A percentile compares a stretch with the other conserved stretches of the same genome.
Conservation (phyloP, 2,329 filamentous ascomycete species). For the Thermochaetoides dissita region DNA sequence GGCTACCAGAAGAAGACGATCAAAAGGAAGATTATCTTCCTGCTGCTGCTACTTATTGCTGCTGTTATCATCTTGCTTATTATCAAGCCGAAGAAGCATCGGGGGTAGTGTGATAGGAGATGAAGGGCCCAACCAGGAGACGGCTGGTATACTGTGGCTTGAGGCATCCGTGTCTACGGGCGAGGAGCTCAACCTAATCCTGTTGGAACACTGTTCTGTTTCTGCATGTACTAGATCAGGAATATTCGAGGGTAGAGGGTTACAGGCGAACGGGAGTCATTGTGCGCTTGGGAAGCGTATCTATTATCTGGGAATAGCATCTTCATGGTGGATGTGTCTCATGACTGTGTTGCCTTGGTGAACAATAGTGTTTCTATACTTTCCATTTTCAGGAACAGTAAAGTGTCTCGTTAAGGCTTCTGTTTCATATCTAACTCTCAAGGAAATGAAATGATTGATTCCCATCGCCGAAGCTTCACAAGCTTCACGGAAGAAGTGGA, state of each 20-base stretch:
- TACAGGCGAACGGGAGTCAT: neutral
- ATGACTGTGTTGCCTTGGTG: neutral
- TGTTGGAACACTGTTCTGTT: too few species aligned
- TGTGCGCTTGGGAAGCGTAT: neutral
- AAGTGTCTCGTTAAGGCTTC: neutral
- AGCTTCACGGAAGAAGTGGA: too few species aligned
- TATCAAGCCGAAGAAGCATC: constrained; percentile 56
- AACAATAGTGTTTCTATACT: neutral
- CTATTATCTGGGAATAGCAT: neutral
- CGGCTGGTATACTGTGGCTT: too few species aligned
- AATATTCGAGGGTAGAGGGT: neutral
- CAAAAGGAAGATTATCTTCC: constrained; percentile 82
- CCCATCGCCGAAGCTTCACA: too few species aligned
- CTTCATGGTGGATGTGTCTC: neutral
- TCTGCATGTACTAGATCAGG: neutral
- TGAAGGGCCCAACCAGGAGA: too few species aligned
- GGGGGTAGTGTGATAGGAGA: constrained; percentile 1
- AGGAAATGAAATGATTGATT: too few species aligned
- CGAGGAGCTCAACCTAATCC: too few species aligned
- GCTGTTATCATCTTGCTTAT: constrained; percentile 75
- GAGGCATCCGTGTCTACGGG: too few species aligned
- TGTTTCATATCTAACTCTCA: neutral
- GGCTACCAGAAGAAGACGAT: constrained; percentile 79
- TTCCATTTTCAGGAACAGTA: neutral
- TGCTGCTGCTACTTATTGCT: constrained; percentile 71